Percentiles rank a stretch among this genome's conserved stretches.
Evolutionary conservation across 1,139 yeast species (phyloP).

Genomic region (Pneumocystis carinii): DNA sequence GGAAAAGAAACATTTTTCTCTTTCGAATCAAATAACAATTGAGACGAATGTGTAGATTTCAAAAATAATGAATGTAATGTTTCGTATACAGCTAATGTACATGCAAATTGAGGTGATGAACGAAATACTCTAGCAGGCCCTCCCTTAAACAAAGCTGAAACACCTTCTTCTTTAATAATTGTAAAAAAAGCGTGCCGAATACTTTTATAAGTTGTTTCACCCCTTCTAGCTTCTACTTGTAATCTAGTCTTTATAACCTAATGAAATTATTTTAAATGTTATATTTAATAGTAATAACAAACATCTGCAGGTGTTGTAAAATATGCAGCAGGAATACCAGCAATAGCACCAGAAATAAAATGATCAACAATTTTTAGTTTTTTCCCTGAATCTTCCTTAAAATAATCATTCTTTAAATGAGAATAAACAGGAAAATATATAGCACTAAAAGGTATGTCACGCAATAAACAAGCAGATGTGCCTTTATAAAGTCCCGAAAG

Average conservation of each 20-base stretch:
- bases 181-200: slow-evolving; percentile 61
- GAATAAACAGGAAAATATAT: slow-evolving; percentile 96
- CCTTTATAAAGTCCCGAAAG: slow-evolving; percentile 80
- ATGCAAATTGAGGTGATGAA: slow-evolving; percentile 96
- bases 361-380: slow-evolving; percentile 68
- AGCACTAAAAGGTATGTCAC: slow-evolving; percentile 95
- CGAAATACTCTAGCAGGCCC: slow-evolving; percentile 88
- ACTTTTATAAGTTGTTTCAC: slow-evolving; percentile 64
- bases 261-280: slow-evolving; percentile 47
- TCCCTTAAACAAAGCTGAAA: slow-evolving; percentile 82
- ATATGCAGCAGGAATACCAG: slow-evolving; percentile 97
- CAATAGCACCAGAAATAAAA: slow-evolving; percentile 77
- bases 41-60: slow-evolving; percentile 29
- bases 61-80: slow-evolving; percentile 45
- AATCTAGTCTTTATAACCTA: slow-evolving; percentile 93
- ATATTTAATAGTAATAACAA: not conserved
- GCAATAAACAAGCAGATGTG: slow-evolving; percentile 73
- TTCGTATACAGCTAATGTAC: slow-evolving; percentile 92
- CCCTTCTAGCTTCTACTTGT: slow-evolving; percentile 68
- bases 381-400: slow-evolving; percentile 64
- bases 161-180: slow-evolving; percentile 65
- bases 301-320: slow-evolving; percentile 34
- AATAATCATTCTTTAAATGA: slow-evolving; percentile 67
- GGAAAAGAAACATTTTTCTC: slow-evolving; percentile 22
- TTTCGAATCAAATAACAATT: slow-evolving; percentile 26